Conservation (phyloP, 2,329 filamentous ascomycete species). For the Beauveria rudraprayagi region DNA sequence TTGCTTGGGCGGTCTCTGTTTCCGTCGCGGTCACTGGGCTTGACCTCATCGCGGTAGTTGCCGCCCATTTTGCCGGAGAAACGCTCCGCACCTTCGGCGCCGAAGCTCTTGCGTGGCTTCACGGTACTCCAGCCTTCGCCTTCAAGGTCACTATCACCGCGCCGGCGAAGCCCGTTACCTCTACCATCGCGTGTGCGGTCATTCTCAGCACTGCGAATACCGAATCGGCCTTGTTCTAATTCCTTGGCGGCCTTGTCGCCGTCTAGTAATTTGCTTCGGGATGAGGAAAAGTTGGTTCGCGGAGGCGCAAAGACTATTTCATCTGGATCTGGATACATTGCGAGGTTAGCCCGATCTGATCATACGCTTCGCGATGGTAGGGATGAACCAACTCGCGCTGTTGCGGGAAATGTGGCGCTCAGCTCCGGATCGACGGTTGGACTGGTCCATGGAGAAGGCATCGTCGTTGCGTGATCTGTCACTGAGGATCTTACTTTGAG, state of each 20-base stretch:
- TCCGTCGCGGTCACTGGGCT: conserved; percentile 47
- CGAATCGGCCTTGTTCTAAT: conserved; percentile 50
- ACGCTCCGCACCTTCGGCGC: conserved; percentile 62
- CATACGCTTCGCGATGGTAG: not conserved
- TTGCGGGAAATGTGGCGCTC: conserved; percentile 51
- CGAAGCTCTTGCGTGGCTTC: conserved; percentile 66
- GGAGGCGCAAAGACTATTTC: conserved; percentile 82
- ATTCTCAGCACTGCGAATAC: conserved; percentile 44
- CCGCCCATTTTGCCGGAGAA: conserved; percentile 59
- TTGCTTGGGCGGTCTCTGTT: conserved; percentile 38
- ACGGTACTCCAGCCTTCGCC: conserved; percentile 67
- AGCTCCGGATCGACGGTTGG: conserved; percentile 41
- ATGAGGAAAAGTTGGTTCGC: conserved; percentile 73
- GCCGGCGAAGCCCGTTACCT: conserved; percentile 41
- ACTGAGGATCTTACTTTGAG: conserved; percentile 34
- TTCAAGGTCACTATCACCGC: conserved; percentile 50
- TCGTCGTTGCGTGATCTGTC: conserved; percentile 40
- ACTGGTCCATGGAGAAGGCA: conserved; percentile 37
- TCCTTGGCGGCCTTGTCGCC: conserved; percentile 47
- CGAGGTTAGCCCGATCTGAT: not conserved
- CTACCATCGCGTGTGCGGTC: conserved; percentile 43
- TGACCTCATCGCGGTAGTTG: conserved; percentile 34
- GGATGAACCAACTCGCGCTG: conserved; percentile 42
- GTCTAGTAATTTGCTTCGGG: conserved; percentile 50
- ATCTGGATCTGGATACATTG: conserved; percentile 50